Percentiles rank a stretch among this genome's conserved stretches.
phyloP scores from a whole-genome alignment of 768 basidiomycete genomes.

The Termitomyces sp. region DNA sequence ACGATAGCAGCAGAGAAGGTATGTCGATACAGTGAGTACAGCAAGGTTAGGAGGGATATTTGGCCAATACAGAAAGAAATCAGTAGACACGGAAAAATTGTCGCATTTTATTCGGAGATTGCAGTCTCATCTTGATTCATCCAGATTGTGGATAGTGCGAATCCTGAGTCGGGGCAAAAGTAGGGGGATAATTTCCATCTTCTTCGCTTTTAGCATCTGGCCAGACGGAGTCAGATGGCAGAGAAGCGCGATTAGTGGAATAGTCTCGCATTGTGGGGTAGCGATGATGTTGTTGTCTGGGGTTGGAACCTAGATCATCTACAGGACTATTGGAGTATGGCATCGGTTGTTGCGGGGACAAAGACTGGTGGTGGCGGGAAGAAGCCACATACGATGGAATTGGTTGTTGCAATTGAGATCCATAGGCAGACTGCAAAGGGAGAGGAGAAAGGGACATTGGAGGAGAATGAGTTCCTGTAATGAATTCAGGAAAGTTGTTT shows the following conservation, averaged over 20 bases:
- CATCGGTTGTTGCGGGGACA: conserved; percentile 28
- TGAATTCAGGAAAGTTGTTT: conserved; percentile 44
- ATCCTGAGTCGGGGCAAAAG: conserved; percentile 20
- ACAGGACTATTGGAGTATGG: conserved; percentile 32
- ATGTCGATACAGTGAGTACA: conserved; percentile 16
- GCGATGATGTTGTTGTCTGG: conserved; percentile 31
- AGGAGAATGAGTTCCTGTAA: conserved; percentile 27
- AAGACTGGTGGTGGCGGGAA: conserved; percentile 30
- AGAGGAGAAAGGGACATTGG: conserved; percentile 25
- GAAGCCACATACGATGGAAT: conserved; percentile 30
- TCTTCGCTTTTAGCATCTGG: conserved; percentile 27
- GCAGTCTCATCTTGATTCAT: conserved; percentile 1
- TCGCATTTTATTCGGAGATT: not conserved
- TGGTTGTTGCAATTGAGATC: conserved; percentile 26
- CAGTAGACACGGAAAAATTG: not conserved
- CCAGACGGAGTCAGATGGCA: conserved; percentile 13
- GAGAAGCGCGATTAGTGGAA: conserved; percentile 11
- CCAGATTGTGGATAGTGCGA: conserved; percentile 20
- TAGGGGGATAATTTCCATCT: conserved; percentile 16
- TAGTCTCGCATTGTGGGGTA: conserved; percentile 28
- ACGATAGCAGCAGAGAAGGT: conserved; percentile 8
- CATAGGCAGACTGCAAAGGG: conserved; percentile 24
- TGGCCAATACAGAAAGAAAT: conserved; percentile 4
- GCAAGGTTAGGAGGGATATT: not conserved
- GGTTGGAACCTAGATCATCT: conserved; percentile 25